Percentiles rank a stretch among this genome's conserved stretches.
Evolutionary conservation across 257 asterid genomes (phyloP).

Genomic region (Nicotiana noctiflora): DNA sequence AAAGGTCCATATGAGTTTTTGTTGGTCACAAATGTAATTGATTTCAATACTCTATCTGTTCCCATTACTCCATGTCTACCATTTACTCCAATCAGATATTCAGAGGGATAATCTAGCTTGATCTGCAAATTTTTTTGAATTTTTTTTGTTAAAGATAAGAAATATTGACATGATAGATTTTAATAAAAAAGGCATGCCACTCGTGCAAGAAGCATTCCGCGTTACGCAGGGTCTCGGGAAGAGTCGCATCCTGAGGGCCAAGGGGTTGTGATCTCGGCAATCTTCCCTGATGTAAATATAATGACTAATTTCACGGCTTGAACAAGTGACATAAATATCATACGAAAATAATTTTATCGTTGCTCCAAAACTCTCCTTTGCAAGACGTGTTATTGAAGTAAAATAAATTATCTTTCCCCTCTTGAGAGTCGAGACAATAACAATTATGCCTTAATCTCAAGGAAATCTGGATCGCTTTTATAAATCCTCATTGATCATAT

Average conservation of each 20-base stretch:
- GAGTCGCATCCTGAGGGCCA: too few species aligned
- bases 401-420: background rate
- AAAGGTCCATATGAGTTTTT: conserved; percentile 7
- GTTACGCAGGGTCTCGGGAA: too few species aligned
- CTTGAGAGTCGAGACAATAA: background rate
- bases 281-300: too few species aligned
- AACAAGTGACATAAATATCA: too few species aligned
- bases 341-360: too few species aligned
- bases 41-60: background rate
- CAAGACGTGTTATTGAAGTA: background rate
- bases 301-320: too few species aligned
- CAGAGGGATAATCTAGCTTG: background rate
- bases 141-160: background rate
- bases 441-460: background rate
- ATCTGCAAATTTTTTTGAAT: background rate
- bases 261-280: too few species aligned
- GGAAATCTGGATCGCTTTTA: background rate
- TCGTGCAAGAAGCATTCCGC: too few species aligned
- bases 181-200: too few species aligned
- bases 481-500: background rate
- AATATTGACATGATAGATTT: background rate
- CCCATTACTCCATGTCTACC: background rate
- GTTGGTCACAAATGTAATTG: conserved; percentile 6
- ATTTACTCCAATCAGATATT: background rate
- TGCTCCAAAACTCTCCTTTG: too few species aligned